phyloP scores from a whole-genome alignment of 495 filamentous ascomycete genomes.

The Neurospora sublineolata region DNA sequence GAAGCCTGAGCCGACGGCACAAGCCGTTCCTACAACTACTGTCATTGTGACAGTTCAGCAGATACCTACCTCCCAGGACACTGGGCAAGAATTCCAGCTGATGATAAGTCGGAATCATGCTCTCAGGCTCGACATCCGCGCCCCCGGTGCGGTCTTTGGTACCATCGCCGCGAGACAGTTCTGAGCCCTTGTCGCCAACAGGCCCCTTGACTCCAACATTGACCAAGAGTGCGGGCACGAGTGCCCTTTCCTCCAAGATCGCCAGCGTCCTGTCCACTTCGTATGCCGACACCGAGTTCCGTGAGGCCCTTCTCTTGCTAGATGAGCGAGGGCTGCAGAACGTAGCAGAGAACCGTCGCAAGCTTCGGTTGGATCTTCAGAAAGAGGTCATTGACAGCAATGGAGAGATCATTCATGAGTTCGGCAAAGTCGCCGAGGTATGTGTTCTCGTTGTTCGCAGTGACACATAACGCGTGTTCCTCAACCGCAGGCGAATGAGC shows the following conservation, averaged over 20 bases:
- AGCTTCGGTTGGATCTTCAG: slow-evolving; percentile 73
- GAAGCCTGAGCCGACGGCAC: neutral
- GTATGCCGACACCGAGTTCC: slow-evolving; percentile 85
- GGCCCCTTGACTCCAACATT: slow-evolving; percentile 4
- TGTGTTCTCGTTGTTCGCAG: slow-evolving; percentile 5
- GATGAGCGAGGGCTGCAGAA: slow-evolving; percentile 64
- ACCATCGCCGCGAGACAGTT: slow-evolving; percentile 1
- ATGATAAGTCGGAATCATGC: neutral
- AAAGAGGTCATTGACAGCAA: slow-evolving; percentile 91
- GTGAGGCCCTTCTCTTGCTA: slow-evolving; percentile 68
- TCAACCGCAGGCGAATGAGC: neutral
- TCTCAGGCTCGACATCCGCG: neutral
- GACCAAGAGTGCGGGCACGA: slow-evolving; percentile 7
- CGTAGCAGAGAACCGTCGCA: slow-evolving; percentile 65
- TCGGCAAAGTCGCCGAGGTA: slow-evolving; percentile 85
- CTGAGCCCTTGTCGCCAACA: slow-evolving; percentile 8
- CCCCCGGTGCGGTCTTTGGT: neutral
- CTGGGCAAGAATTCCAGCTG: neutral
- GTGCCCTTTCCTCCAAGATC: slow-evolving; percentile 44
- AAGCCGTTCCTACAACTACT: neutral
- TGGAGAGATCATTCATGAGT: slow-evolving; percentile 81
- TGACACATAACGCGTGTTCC: neutral
- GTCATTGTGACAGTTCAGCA: neutral
- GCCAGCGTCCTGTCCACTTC: slow-evolving; percentile 80
- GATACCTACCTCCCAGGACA: neutral